A percentile compares a stretch with the other conserved stretches of the same genome.
phyloP scores from a whole-genome alignment of 2,329 filamentous ascomycete species.

The Colletotrichum spinosum region DNA sequence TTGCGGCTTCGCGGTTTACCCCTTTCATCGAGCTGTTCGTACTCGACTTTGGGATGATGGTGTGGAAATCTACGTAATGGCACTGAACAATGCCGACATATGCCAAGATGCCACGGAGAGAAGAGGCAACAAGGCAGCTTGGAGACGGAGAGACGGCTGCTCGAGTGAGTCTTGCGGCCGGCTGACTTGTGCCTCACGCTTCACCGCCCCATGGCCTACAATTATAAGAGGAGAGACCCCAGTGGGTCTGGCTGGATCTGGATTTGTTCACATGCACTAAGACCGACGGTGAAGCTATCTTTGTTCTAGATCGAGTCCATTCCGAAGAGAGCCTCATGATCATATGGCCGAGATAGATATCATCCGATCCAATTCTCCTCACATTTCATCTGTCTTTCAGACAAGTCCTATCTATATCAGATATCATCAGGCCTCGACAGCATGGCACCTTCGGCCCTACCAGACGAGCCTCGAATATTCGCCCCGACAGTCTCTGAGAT shows the following conservation, averaged over 20 bases:
- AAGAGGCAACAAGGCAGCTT: slow-evolving; percentile 1
- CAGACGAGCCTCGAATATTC: slow-evolving; percentile 22
- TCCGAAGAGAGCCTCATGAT: background rate
- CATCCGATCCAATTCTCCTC: background rate
- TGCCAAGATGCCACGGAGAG: background rate
- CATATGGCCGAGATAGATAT: too few species aligned
- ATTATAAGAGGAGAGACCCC: slow-evolving; percentile 13
- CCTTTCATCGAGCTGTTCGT: background rate
- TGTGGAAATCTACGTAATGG: slow-evolving; percentile 9
- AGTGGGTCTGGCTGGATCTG: slow-evolving; percentile 3
- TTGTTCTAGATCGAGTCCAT: slow-evolving; percentile 1
- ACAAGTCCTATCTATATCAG: background rate
- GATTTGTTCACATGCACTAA: slow-evolving; percentile 1
- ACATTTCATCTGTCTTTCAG: background rate
- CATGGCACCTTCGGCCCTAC: slow-evolving; percentile 31
- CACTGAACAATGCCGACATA: slow-evolving; percentile 11
- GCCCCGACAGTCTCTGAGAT: slow-evolving; percentile 28
- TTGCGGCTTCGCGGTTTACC: background rate
- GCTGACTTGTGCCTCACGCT: slow-evolving; percentile 6
- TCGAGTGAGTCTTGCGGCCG: background rate
- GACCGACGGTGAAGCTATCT: background rate
- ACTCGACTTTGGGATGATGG: slow-evolving; percentile 4
- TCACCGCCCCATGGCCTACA: slow-evolving; percentile 20
- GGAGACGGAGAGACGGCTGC: background rate
- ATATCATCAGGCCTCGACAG: background rate